Evolutionary conservation across 129 eudicot genomes (phyloP), one percentile per base, ranked within the genome.

Genomic region (Artemisia tridentata): DNA sequence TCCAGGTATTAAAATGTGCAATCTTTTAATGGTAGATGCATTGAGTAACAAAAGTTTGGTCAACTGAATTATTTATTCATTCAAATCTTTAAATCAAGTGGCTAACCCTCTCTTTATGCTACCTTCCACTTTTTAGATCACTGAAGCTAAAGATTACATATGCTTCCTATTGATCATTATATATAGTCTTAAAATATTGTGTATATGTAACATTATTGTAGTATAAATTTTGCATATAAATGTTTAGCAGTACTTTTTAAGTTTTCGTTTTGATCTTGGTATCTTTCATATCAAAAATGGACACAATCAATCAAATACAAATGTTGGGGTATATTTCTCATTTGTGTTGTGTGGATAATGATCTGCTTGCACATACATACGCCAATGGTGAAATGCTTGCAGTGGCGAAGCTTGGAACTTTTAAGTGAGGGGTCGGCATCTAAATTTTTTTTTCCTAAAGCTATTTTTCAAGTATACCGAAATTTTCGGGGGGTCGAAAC

Each of bases 41-140:
- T 69, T 62, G 71, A 77, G 70, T 77, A 52, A 52, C 43, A 69
- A 50, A 23, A 69, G 43, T 60, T 61, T 69, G 53, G 71, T 77
- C 71, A 21, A 69, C 80, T 62, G 56, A 68, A 62, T 69, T 77
- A 65, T 77, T 76, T 51, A 69, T 69, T 77, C 71, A 12, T 53
- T 38, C 54, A 41, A 60, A 20, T 74, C 55, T 63, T 52, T 64
- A 48, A 64, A 54, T 53, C 19, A 53, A 64, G 71, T 74, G 72
- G 61, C 76, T 71, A 60, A 62, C 58, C 76, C 47, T 62, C 59
- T 52, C 9, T 58, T 5, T 63, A 17, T 53, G 31, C n/a, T 41
- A 62, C 71, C 69, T 51, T 77, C 53, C 75, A 77, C 66, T 61
- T 63, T 69, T 62, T 38, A 20, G 53, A 69, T 52, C 49, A 41